Evolutionary conservation across 169 alveolate genomes (phyloP).

Genomic region (Plasmodium cynomolgi): DNA sequence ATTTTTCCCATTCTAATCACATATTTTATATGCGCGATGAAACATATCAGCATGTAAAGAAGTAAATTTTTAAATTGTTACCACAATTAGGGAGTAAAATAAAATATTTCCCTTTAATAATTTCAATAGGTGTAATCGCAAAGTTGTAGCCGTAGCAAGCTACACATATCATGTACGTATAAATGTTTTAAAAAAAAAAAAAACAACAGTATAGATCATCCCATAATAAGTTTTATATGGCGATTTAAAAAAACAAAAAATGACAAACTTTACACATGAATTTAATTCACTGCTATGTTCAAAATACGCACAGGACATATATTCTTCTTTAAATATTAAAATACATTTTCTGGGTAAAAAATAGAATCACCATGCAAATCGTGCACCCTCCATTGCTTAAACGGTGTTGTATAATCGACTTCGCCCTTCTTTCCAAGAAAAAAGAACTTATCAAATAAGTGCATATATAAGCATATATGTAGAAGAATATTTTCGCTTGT

Average conservation of each 20-base stretch:
- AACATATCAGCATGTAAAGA: not conserved
- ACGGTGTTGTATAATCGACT: not conserved
- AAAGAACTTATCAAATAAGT: not conserved
- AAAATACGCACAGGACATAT: not conserved
- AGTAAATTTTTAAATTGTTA: not conserved
- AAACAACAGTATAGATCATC: not conserved
- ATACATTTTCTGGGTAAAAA: not conserved
- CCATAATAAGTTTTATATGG: not conserved
- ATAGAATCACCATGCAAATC: not conserved
- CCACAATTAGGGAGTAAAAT: not conserved
- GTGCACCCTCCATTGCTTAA: not conserved
- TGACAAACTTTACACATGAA: not conserved
- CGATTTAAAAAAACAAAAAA: not conserved
- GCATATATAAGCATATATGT: not conserved
- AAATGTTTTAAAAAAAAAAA: not conserved
- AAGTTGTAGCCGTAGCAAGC: not conserved
- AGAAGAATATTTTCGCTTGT: not conserved
- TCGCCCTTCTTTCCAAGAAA: not conserved
- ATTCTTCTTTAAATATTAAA: not conserved
- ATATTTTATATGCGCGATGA: not conserved
- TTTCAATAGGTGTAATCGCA: not conserved
- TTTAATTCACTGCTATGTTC: not conserved
- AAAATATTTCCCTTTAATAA: not conserved
- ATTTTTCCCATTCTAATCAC: not conserved
- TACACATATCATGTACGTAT: not conserved